Base-by-base conservation (phyloP, 805 yeast species). In the Saccharomycopsis babjevae region DNA sequence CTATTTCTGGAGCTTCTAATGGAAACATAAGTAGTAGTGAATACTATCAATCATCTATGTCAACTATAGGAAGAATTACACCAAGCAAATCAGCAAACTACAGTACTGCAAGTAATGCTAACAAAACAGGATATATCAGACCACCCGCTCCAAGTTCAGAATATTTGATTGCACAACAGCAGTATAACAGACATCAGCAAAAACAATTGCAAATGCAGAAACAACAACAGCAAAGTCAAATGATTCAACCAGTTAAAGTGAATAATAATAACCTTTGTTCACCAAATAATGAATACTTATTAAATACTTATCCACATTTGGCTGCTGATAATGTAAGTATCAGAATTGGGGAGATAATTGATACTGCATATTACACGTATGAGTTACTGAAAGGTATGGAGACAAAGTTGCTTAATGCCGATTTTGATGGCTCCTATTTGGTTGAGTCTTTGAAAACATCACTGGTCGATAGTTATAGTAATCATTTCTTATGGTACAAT, bases 401-500 rank as follows among this genome's bases (percentile, higher is more conserved):
- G 28, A 46, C n/a, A 25, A 46, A 25, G 5, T 46, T 46, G 28
- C 16, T 46, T 2, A 25, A 25, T 46, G 10, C 25, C 8, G 52
- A 46, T 22, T 46, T 22, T 6, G 52, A 46, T 22, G 52, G 52
- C 5, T 46, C 52, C 6, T 46, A 46, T 46, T 46, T 46, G 15
- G 52, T 25, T 22, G 32, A 46, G 32, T 46, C 32, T 4, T 46
- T 46, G 32, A 46, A 46, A 46, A 25, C 10, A 15, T 22, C 32
- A 15, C 52, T 46, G 52, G 25, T 18, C 13, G 52, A 25, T 7
- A 46, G 22, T 22, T 22, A 42, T 46, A 25, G 10, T 46, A 46
- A 46, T 15, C 13, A 46, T 46, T 46, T 46, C 32, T 46, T 56
- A 18, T 59, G 62, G 62, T 59, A 34, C 38, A 56, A 36, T 15